phyloP scores from a whole-genome alignment of 179 eudicot genomes.

The Drosera spatulata region DNA sequence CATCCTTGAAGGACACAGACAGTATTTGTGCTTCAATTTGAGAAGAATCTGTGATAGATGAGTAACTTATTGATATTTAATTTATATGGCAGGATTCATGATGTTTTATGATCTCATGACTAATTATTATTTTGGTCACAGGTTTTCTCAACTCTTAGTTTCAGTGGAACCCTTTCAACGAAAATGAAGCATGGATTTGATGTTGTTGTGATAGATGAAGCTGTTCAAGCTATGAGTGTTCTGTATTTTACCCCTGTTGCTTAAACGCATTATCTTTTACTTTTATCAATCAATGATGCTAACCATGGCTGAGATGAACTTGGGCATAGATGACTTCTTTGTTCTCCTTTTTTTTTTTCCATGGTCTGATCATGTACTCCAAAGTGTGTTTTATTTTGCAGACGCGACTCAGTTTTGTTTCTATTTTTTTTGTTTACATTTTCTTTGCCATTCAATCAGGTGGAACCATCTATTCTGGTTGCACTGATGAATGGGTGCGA shows the following conservation, averaged over 20 bases:
- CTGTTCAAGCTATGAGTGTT: conserved; percentile 90
- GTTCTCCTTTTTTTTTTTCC: background rate
- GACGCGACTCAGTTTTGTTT: background rate
- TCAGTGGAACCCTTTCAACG: conserved; percentile 73
- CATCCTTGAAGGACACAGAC: conserved; percentile 53
- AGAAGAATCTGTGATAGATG: conserved; percentile 96
- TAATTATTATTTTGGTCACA: conserved; percentile 27
- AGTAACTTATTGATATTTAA: background rate
- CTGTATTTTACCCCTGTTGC: no score
- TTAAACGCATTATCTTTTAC: no score
- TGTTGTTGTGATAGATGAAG: conserved; percentile 96
- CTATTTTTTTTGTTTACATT: background rate
- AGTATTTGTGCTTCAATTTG: conserved; percentile 68
- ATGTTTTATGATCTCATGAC: conserved; percentile 10
- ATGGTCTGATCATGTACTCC: no score
- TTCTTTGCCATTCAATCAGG: conserved; percentile 27
- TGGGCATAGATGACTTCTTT: background rate
- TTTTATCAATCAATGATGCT: no score
- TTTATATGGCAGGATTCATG: no score
- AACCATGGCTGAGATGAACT: no score
- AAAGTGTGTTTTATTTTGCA: no score
- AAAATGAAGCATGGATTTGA: conserved; percentile 76
- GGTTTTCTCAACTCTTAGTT: conserved; percentile 99
- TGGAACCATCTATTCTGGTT: conserved; percentile 87
- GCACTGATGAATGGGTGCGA: conserved; percentile 90